Conservation (phyloP, 352 stramenopile species). For the Phytopythium cucurbitacearum region DNA sequence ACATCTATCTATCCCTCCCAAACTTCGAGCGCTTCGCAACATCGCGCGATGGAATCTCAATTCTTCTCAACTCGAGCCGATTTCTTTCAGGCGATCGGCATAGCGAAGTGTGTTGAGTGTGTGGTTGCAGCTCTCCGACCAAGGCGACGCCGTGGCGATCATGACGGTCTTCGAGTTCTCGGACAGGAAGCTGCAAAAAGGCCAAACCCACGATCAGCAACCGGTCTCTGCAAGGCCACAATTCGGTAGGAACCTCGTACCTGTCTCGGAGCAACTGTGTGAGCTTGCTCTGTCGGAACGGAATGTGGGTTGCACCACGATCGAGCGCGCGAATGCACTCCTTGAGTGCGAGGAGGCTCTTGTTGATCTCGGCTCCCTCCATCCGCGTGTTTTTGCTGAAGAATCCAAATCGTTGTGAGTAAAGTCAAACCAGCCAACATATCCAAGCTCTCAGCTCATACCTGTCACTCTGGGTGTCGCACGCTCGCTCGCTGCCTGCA, state of each 20-base stretch:
- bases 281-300: constrained; percentile 94
- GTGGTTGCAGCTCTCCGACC: constrained; percentile 92
- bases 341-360: constrained; percentile 94
- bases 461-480: constrained; percentile 89
- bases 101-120: constrained; percentile 97
- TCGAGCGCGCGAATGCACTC: constrained; percentile 96
- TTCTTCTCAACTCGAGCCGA: constrained; percentile 12
- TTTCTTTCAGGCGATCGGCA: constrained; percentile 94
- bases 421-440: neutral
- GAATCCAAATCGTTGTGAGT: neutral
- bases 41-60: too few relatives aligned
- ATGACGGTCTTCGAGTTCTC: constrained; percentile 92
- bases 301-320: constrained; percentile 82
- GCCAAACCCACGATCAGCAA: neutral
- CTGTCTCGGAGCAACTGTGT: constrained; percentile 90
- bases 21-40: too few relatives aligned
- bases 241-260: constrained; percentile 3
- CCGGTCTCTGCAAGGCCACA: too few relatives aligned
- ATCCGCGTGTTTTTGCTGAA: constrained; percentile 84
- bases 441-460: constrained; percentile 4
- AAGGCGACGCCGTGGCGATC: constrained; percentile 93
- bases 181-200: constrained; percentile 77
- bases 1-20: too few relatives aligned
- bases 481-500: constrained; percentile 92
- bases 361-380: constrained; percentile 98